Percentiles rank a stretch among this genome's conserved stretches.
Conservation (phyloP, 164 flowering plant species). For the Buxus sempervirens region DNA sequence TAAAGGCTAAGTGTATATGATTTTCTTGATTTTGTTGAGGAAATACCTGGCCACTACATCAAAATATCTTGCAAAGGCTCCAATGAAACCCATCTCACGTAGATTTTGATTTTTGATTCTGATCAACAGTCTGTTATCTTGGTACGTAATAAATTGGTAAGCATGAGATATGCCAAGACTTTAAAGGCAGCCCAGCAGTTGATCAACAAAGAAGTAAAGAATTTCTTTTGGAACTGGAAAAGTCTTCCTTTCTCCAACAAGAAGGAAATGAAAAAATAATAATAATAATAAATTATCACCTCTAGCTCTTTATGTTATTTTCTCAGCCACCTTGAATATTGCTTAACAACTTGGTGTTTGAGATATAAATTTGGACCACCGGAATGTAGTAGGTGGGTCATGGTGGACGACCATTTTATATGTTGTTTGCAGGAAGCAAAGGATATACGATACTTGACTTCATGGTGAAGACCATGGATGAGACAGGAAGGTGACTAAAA, state of each 20-base stretch:
- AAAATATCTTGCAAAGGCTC: slow-evolving; percentile 47
- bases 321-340: too few species aligned
- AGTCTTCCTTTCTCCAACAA: slow-evolving; percentile 27
- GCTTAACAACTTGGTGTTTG: too few species aligned
- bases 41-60: slow-evolving; percentile 67
- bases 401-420: too few species aligned
- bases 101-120: neutral
- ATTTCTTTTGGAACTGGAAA: slow-evolving; percentile 15
- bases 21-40: neutral
- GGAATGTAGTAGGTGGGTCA: too few species aligned
- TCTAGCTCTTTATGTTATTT: too few species aligned
- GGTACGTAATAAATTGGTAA: neutral
- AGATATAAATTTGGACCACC: too few species aligned
- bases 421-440: too few species aligned
- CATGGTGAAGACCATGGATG: too few species aligned
- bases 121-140: neutral
- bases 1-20: neutral
- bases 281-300: too few species aligned
- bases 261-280: slow-evolving; percentile 13
- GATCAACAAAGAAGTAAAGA: slow-evolving; percentile 19
- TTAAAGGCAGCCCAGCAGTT: neutral
- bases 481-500: too few species aligned
- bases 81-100: slow-evolving; percentile 53
- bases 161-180: neutral
- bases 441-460: too few species aligned